Conservation (phyloP, 805 yeast genomes). For the Lachancea kluyveri region DNA sequence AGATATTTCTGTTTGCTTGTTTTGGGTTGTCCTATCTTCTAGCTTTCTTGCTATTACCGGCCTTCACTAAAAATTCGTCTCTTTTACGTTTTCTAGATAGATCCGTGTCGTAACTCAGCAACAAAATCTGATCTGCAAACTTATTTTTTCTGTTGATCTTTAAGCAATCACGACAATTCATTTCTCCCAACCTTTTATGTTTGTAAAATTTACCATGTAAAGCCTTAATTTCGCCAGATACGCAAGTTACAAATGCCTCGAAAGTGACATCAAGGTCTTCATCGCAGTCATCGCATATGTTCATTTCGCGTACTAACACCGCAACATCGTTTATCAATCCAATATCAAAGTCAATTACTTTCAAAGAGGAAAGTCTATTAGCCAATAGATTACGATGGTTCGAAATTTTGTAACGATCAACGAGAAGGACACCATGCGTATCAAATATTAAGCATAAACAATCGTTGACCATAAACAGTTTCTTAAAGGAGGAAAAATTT, state of each 20-base stretch:
- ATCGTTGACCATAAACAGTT: conserved; percentile 22
- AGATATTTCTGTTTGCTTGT: too few species aligned
- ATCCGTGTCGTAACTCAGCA: conserved; percentile 11
- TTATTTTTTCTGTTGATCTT: conserved; percentile 10
- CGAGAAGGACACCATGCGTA: conserved; percentile 18
- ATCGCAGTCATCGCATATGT: conserved; percentile 8
- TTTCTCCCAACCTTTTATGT: conserved; percentile 16
- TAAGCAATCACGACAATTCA: conserved; percentile 17
- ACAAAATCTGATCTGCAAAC: conserved; percentile 18
- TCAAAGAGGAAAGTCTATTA: conserved; percentile 9
- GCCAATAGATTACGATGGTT: conserved; percentile 7
- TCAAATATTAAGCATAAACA: conserved; percentile 18
- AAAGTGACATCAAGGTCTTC: conserved; percentile 6
- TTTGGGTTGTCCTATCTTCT: too few species aligned
- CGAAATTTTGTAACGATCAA: conserved; percentile 13
- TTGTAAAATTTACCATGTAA: conserved; percentile 16
- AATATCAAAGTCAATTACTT: conserved; percentile 16
- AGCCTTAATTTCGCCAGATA: conserved; percentile 19
- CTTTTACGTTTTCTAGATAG: background rate
- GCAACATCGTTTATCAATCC: conserved; percentile 20
- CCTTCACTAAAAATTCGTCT: background rate
- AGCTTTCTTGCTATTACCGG: too few species aligned
- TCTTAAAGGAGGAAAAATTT: conserved; percentile 18
- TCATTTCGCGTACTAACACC: conserved; percentile 9
- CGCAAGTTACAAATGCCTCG: conserved; percentile 14